Evolutionary conservation across 2,329 filamentous ascomycete genomes (phyloP).

Genomic region (Sarocladiaceae sp.): DNA sequence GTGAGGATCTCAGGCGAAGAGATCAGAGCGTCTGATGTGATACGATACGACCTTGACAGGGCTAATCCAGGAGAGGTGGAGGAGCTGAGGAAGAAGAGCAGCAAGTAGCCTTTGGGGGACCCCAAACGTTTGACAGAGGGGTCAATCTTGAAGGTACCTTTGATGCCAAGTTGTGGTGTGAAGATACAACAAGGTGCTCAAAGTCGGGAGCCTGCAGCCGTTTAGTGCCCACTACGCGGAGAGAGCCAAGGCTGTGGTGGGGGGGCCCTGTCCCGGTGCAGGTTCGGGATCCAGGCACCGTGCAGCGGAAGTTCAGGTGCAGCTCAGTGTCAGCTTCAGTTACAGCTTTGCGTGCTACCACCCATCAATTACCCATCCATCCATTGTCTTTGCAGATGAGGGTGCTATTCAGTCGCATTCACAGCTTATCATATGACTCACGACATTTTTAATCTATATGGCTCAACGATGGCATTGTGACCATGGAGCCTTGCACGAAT

Average conservation of each 20-base stretch:
- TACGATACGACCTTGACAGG: slow-evolving; percentile 5
- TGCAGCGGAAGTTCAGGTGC: background rate
- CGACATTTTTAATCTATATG: no score
- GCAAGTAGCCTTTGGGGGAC: background rate
- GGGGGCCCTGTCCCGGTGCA: background rate
- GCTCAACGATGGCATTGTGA: no score
- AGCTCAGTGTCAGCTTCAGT: slow-evolving; percentile 4
- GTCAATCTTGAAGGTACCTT: background rate
- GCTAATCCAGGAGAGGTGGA: slow-evolving; percentile 2
- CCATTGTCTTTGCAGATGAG: background rate
- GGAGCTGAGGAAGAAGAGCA: background rate
- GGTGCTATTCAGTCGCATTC: slow-evolving; percentile 1
- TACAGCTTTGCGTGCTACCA: background rate
- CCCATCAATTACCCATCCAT: background rate
- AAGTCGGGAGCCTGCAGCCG: background rate
- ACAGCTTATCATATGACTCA: slow-evolving; percentile 6
- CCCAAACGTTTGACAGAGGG: background rate
- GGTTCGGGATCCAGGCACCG: background rate
- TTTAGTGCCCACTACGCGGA: background rate
- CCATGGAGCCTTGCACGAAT: background rate
- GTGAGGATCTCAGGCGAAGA: background rate
- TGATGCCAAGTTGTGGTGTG: background rate
- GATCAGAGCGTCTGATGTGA: background rate
- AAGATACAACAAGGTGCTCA: background rate
- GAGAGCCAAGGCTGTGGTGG: background rate